Evolutionary conservation across 345 rosid genomes (phyloP).

Genomic region (Salix dunnii): DNA sequence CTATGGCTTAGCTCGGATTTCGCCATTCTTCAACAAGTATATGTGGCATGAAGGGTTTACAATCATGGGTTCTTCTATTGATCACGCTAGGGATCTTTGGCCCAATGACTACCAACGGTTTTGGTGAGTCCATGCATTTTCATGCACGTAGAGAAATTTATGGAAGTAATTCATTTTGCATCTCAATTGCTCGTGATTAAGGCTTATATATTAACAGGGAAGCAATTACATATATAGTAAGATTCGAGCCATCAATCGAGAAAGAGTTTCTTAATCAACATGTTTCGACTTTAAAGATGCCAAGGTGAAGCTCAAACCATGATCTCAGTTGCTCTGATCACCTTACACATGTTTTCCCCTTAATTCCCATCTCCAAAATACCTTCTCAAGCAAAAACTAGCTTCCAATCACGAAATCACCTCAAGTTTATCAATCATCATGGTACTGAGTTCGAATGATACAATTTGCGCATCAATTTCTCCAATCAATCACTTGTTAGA

Average conservation of each 20-base stretch:
- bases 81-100: constrained; percentile 70
- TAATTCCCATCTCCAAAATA: too few species aligned
- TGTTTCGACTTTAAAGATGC: too few species aligned
- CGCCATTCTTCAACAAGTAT: constrained; percentile 58
- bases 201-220: neutral
- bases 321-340: too few species aligned
- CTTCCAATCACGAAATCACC: too few species aligned
- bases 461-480: neutral
- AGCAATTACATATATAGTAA: neutral
- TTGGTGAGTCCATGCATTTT: constrained; percentile 54
- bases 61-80: constrained; percentile 56
- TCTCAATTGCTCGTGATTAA: neutral
- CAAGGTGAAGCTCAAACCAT: too few species aligned
- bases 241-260: neutral
- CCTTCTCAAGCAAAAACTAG: too few species aligned
- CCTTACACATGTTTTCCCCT: too few species aligned
- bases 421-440: too few species aligned
- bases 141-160: constrained; percentile 27
- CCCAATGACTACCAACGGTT: constrained; percentile 48
- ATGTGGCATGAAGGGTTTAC: constrained; percentile 99
- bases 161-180: neutral
- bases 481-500: neutral
- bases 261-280: neutral
- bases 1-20: constrained; percentile 67
- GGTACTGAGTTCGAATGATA: too few species aligned